A percentile compares a stretch with the other conserved stretches of the same genome.
phyloP scores from a whole-genome alignment of 352 stramenopile species.

The Pythium monospermum region DNA sequence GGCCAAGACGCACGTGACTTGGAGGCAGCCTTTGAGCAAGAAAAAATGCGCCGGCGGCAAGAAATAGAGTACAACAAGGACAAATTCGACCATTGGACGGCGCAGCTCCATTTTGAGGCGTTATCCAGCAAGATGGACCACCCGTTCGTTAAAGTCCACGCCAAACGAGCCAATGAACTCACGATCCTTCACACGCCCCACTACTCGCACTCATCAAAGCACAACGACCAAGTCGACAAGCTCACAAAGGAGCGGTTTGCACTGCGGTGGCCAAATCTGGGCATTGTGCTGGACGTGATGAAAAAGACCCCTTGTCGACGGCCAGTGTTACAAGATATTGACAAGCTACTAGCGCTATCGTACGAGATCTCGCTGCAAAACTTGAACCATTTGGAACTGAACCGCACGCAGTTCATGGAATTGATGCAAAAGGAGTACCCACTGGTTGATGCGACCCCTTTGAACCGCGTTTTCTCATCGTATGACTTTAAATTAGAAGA shows the following conservation, averaged over 20 bases:
- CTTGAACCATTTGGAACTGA: slow-evolving; percentile 25
- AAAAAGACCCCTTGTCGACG: slow-evolving; percentile 45
- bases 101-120: slow-evolving; percentile 37
- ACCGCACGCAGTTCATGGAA: slow-evolving; percentile 41
- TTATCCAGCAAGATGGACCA: slow-evolving; percentile 42
- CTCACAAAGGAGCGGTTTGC: slow-evolving; percentile 31
- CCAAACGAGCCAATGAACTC: slow-evolving; percentile 28
- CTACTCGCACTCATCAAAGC: slow-evolving; percentile 37
- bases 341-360: slow-evolving; percentile 48
- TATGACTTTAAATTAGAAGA: slow-evolving; percentile 49
- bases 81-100: slow-evolving; percentile 36
- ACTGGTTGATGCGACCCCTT: slow-evolving; percentile 26
- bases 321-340: slow-evolving; percentile 59
- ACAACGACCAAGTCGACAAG: slow-evolving; percentile 28
- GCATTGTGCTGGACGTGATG: slow-evolving; percentile 47
- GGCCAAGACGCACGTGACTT: slow-evolving; percentile 23
- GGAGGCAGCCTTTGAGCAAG: slow-evolving; percentile 26
- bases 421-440: slow-evolving; percentile 49
- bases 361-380: slow-evolving; percentile 51
- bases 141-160: slow-evolving; percentile 32
- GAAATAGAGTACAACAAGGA: slow-evolving; percentile 33
- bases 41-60: slow-evolving; percentile 24
- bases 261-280: slow-evolving; percentile 46
- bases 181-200: slow-evolving; percentile 48
- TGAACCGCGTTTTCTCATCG: slow-evolving; percentile 58